A percentile compares a stretch with the other conserved stretches of the same genome.
Conservation (phyloP, 129 eudicot genomes). For the Pulicaria dysenterica region DNA sequence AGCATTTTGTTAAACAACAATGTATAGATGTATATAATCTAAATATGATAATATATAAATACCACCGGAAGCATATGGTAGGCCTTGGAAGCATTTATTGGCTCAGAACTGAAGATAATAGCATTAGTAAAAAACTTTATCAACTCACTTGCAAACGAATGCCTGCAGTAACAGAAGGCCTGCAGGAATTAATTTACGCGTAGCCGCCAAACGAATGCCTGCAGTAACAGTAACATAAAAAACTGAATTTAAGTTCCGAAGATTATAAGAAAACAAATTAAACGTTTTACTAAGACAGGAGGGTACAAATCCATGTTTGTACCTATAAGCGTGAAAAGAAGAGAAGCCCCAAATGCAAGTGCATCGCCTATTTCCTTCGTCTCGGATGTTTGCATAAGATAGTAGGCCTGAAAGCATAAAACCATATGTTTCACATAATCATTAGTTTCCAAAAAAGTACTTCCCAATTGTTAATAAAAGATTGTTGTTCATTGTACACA, state of each 20-base stretch:
- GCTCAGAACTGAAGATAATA: too few relatives aligned
- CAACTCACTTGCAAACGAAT: too few relatives aligned
- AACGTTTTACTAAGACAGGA: background rate
- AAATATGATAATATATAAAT: too few relatives aligned
- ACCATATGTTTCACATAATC: background rate
- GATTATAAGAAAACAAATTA: background rate
- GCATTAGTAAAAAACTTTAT: too few relatives aligned
- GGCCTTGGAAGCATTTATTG: too few relatives aligned
- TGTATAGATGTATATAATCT: too few relatives aligned
- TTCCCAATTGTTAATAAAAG: background rate
- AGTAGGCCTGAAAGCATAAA: conserved; percentile 41
- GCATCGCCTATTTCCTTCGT: conserved; percentile 54
- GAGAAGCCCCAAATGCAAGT: conserved; percentile 60
- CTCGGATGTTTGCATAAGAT: conserved; percentile 55
- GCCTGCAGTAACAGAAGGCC: conserved; percentile 46
- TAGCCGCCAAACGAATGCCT: conserved; percentile 54
- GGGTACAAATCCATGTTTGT: conserved; percentile 2
- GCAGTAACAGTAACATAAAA: conserved; percentile 21
- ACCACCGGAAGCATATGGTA: too few relatives aligned
- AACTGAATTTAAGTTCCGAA: conserved; percentile 9
- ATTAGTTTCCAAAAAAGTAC: background rate
- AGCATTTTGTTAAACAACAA: too few relatives aligned
- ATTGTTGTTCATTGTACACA: background rate
- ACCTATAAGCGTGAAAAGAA: conserved; percentile 52
- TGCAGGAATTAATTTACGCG: conserved; percentile 48